Conservation (phyloP, 345 rosid species). For the Populus tremula region DNA sequence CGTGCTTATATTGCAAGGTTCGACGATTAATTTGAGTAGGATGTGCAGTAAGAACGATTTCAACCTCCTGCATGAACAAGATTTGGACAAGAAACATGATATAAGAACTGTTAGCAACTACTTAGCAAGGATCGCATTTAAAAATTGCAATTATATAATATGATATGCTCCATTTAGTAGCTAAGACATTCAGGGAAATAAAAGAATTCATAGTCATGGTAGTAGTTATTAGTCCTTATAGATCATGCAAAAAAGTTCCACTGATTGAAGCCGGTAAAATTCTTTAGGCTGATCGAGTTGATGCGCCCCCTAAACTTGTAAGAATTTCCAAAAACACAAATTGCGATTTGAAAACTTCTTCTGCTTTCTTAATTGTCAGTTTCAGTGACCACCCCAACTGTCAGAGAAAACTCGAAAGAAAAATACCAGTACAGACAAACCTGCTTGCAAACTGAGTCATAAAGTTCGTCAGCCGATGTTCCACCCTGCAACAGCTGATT, state of each 20-base stretch:
- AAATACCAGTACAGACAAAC: constrained; percentile 28
- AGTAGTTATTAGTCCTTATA: neutral
- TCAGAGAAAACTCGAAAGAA: constrained; percentile 3
- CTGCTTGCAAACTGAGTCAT: constrained; percentile 84
- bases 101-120: neutral
- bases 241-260: neutral
- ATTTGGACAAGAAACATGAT: constrained; percentile 8
- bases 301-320: neutral
- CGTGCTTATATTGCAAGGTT: constrained; percentile 92
- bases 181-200: neutral
- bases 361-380: neutral
- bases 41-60: constrained; percentile 97
- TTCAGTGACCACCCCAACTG: neutral
- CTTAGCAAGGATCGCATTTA: neutral
- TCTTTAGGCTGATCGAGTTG: neutral
- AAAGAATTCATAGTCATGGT: neutral
- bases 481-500: constrained; percentile 77
- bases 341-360: neutral
- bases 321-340: neutral
- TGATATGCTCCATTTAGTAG: constrained; percentile 3
- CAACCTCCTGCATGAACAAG: constrained; percentile 65
- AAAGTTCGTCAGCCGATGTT: constrained; percentile 71
- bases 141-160: neutral
- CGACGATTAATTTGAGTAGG: constrained; percentile 97
- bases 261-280: neutral